Percentiles rank a stretch among this genome's conserved stretches.
Evolutionary conservation across 805 yeast species (phyloP).

Genomic region (Saturnispora halmiae): DNA sequence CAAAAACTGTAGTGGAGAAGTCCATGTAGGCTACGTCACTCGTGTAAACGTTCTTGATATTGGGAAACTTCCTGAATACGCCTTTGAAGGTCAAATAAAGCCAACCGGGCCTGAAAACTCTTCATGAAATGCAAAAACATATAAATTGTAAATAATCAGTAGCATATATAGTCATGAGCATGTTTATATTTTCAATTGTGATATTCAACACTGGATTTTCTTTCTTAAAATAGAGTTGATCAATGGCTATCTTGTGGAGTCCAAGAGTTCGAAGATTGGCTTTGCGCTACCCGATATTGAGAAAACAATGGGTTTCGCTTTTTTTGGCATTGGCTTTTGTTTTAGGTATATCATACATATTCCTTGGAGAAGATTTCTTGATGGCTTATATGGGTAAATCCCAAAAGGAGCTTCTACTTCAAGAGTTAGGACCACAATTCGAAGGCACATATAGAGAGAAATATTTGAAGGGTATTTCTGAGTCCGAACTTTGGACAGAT

Average conservation of each 20-base stretch:
- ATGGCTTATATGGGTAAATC: constrained; percentile 5
- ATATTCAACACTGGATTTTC: neutral
- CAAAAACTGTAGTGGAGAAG: constrained; percentile 15
- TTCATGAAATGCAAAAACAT: too few relatives aligned
- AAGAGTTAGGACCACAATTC: constrained; percentile 21
- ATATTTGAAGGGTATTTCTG: constrained; percentile 18
- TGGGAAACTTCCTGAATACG: constrained; percentile 7
- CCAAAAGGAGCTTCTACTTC: constrained; percentile 1
- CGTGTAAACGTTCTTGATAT: constrained; percentile 10
- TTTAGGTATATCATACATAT: neutral
- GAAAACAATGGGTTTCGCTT: constrained; percentile 3
- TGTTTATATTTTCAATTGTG: neutral
- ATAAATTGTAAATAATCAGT: too few relatives aligned
- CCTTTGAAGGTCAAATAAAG: constrained; percentile 7
- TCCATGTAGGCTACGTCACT: constrained; percentile 14
- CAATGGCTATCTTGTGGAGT: constrained; percentile 9
- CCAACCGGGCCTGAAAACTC: constrained; percentile 6
- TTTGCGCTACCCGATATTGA: constrained; percentile 2
- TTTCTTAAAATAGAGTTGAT: neutral
- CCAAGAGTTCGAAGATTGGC: constrained; percentile 5
- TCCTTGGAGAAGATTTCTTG: constrained; percentile 1
- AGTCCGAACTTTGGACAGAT: constrained; percentile 19
- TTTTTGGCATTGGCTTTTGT: neutral
- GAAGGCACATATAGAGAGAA: constrained; percentile 27
- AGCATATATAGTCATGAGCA: neutral